Conservation (phyloP, 352 stramenopile species). For the Globisporangium cylindrosporum region DNA sequence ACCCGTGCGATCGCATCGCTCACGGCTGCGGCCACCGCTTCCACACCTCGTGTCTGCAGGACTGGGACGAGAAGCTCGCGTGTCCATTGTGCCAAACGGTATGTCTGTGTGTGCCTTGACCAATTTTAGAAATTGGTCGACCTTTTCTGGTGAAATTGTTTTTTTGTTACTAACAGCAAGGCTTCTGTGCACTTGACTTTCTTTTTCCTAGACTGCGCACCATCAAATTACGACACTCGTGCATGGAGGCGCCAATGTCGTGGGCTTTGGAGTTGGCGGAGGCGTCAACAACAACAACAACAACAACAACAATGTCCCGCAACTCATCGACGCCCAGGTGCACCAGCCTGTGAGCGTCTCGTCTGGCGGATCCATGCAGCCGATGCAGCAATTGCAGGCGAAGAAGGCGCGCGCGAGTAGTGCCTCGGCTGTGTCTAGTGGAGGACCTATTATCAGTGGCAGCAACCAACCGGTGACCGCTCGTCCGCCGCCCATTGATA, state of each 20-base stretch:
- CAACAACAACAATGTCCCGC: slow-evolving; percentile 6
- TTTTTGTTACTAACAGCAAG: slow-evolving; percentile 7
- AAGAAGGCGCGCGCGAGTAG: slow-evolving; percentile 1
- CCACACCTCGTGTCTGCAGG: slow-evolving; percentile 57
- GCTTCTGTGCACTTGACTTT: slow-evolving; percentile 6
- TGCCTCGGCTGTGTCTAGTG: not conserved
- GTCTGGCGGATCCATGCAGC: slow-evolving; percentile 16
- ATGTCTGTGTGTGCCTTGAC: slow-evolving; percentile 12
- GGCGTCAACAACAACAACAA: not conserved
- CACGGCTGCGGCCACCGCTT: slow-evolving; percentile 68
- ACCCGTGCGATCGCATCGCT: slow-evolving; percentile 46
- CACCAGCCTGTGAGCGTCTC: slow-evolving; percentile 23
- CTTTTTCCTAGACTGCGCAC: slow-evolving; percentile 7
- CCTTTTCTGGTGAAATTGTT: not conserved
- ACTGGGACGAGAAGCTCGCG: slow-evolving; percentile 56
- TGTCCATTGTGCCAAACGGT: slow-evolving; percentile 53
- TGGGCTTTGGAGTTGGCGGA: not conserved
- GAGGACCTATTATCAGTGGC: not conserved
- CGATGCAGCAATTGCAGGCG: slow-evolving; percentile 10
- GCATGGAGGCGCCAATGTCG: not conserved
- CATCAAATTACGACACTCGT: slow-evolving; percentile 18
- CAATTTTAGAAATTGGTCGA: not conserved
- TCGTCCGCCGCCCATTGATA: slow-evolving; percentile 55
- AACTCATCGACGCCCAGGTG: slow-evolving; percentile 10
- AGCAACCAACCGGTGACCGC: not conserved